Evolutionary conservation across 1,139 yeast species (phyloP), one percentile per base, ranked within the genome.

Genomic region (Hansenula sp.): DNA sequence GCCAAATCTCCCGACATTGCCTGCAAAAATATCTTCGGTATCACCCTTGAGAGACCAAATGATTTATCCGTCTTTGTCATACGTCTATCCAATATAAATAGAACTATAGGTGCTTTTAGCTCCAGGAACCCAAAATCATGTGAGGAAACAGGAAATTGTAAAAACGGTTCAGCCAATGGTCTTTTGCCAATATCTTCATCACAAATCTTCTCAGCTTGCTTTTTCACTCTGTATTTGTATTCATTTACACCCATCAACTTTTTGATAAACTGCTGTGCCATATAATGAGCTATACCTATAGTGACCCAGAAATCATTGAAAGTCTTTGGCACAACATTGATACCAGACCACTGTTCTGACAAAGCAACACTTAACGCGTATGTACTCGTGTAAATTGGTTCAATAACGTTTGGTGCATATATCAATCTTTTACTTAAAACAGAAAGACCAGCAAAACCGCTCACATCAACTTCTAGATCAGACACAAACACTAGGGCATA

Each of bases 1-100:
- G 77, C 77, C 39, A 90, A 65, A 53, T 92, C 98, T 16, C 96
- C 96, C 4, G 96, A 86, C 94, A 94, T 88, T 0, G 96, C 95
- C 59, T 92, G 97, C 32, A 94, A 66, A 53, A 92, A 88, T 20
- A 94, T 68, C 55, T 90, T 92, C 0, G 98, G 97, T 31, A 94
- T 73, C 0, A 89, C 97, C 47, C 98, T 77, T 1, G 92, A 80
- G 44, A 94, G 69, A 2, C 98, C 98, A 61, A 92, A 84, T 0
- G 96, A 85, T 51, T 90, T 82, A 57, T 94, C 98, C 1, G 97
- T 88, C 56, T 92, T 92, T 0, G 97, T 90, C 95, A 94, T 88
- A 47, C 98, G 69, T 41, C 87, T 76, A 60, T 94, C 97, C 26
- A 94, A 67, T 36, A 92, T 89, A 53, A 79, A 84, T 38, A 94